phyloP scores from a whole-genome alignment of 495 filamentous ascomycete species.

The Aspergillus sclerotioniger region DNA sequence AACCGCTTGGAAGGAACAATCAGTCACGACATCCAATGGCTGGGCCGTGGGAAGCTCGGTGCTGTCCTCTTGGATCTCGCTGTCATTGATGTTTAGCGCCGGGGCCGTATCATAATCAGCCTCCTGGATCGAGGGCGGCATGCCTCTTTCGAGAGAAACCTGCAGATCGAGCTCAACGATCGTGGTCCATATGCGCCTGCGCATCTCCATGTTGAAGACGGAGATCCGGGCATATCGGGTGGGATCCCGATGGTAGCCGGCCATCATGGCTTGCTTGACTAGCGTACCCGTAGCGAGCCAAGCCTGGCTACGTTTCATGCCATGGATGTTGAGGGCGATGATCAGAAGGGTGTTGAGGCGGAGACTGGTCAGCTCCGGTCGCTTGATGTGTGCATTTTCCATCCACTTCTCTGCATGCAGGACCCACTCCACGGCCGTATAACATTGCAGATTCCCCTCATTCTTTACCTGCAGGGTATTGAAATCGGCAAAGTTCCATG shows the following conservation, averaged over 20 bases:
- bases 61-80: conserved; percentile 37
- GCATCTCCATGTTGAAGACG: conserved; percentile 59
- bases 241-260: conserved; percentile 57
- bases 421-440: conserved; percentile 58
- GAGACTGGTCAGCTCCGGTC: conserved; percentile 52
- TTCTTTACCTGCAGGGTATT: conserved; percentile 48
- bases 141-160: conserved; percentile 57
- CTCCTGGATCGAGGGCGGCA: conserved; percentile 52
- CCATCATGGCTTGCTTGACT: conserved; percentile 55
- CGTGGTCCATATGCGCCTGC: conserved; percentile 67
- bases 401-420: conserved; percentile 64
- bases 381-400: conserved; percentile 51
- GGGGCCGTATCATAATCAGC: conserved; percentile 58
- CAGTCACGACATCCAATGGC: conserved; percentile 34
- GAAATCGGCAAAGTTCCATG: conserved; percentile 43
- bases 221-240: conserved; percentile 52
- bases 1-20: conserved; percentile 37
- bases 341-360: conserved; percentile 60
- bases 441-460: conserved; percentile 43
- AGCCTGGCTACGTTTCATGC: conserved; percentile 52
- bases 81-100: conserved; percentile 51
- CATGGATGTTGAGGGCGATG: conserved; percentile 54
- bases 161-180: conserved; percentile 62
- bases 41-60: conserved; percentile 31
- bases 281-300: conserved; percentile 61